Evolutionary conservation across 202 grass and related monocot genomes (phyloP), one percentile per base, ranked within the genome.

Genomic region (Dendrocalamus latiflorus): DNA sequence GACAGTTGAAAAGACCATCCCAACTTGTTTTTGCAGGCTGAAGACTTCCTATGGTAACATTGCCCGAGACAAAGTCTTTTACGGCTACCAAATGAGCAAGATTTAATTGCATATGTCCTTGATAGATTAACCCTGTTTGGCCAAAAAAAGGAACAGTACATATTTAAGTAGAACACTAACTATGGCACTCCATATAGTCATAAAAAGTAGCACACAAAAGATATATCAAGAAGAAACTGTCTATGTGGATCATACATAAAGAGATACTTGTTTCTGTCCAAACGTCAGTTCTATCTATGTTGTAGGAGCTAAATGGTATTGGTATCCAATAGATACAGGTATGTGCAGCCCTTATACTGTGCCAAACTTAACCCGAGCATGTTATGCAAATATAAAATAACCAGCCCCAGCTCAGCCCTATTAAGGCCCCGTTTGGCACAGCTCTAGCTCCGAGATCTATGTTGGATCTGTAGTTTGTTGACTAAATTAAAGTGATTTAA

Each of bases 41-140:
- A 54, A 61, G 76, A 74, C 53, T 85, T 93, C 64, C 42, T 89
- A 65, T 12, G 70, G 18, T 66, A 78, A 58, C 73, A 78, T 72
- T 86, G 79, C 41, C 77, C 82, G 48, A 79, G 53, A 68, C 69
- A 88, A 75, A 91, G 75, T 69, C 82, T 59, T 36, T 75, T 66
- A 45, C 68, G 65, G 59, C 82, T 69, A 8, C 79, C 75, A 77
- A 57, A 21, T 47, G 79, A 80, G 49, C 77, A 81, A 59, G 80
- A 85, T 84, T 87, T 90, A 80, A 79, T 57, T 81, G 90, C 80
- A 62, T 80, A 85, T 70, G 77, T 48, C 77, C 83, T 79, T 68
- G 87, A 86, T 38, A 85, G 62, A 74, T 54, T 85, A 21, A 88
- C 21, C 83, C 93, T 98, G 85, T 36, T 60, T 70, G 38, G 51